Evolutionary conservation across 306 rosid species (phyloP), one percentile per base, ranked within the genome.

Genomic region (Psophocarpus tetragonolobus): DNA sequence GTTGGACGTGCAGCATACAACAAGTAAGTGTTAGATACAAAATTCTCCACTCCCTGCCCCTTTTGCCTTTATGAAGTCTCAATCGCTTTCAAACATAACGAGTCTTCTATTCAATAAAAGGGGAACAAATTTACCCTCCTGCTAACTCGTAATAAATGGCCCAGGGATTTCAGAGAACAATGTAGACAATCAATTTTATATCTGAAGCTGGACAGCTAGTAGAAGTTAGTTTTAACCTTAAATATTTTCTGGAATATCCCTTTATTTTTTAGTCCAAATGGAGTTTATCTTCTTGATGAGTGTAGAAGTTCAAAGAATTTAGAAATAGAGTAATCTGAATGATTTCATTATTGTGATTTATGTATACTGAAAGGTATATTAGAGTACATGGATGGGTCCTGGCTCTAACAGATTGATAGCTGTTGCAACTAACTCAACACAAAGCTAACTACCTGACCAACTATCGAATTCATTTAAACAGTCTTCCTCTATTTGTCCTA

Each of bases 1-100:
- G 72, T 95, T 85, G 98, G 98, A 32, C 97, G 98, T 5, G 91
- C 98, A 76, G 97, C 97, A 65, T 95, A 91, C 80, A 61, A 86
- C 6, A 88, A 95, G 98, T 92, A 91, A 61, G 67, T 82, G 20
- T 33, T 29, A 29, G 56, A 48, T 51, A 72, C 72, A 39, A 64
- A 21, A 23, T 66, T 45, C 24, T 32, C 17, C 54, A 35, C 18
- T 6, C 32, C 20, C 3, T 23, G 47, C 39, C n/a, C 42, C 14
- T 61, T 67, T 48, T 48, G 8, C 17, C 4, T 24, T 18, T 50
- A 8, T 57, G 62, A 64, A 39, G 56, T 78, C 67, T 65, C 20
- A 32, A 48, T 68, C 26, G 39, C 63, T 85, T 70, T 27, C 15
- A 64, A 32, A 71, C 21, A 41, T 30, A 15, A 21, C 4, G 45